These are phyloP conservation scores for Calonectria hawksworthii DNA, from an alignment of 2,329 filamentous ascomycete genomes.

Conservation along the genomic window DNA sequence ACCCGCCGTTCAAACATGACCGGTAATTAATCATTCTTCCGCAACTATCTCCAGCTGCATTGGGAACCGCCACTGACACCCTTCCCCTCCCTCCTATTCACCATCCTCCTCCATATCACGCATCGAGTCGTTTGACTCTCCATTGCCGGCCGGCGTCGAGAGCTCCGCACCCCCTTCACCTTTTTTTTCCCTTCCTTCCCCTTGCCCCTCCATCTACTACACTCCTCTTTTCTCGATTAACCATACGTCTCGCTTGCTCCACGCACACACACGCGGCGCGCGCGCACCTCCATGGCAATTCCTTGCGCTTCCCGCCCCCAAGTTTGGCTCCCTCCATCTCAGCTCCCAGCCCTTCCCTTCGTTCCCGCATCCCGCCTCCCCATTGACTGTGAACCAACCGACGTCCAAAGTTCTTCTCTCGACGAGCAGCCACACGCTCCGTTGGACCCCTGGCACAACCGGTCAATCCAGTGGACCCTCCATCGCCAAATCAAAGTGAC, in stretches of 20 bases:
- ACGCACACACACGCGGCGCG: slow-evolving; percentile 5
- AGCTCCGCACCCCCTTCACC: slow-evolving; percentile 17
- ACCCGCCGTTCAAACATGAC: slow-evolving; percentile 5
- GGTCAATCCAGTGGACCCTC: slow-evolving; percentile 34
- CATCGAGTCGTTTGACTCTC: slow-evolving; percentile 13
- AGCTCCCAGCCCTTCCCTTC: slow-evolving; percentile 8
- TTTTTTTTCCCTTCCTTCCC: neutral
- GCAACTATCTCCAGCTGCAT: slow-evolving; percentile 12
- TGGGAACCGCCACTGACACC: slow-evolving; percentile 16
- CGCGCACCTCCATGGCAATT: slow-evolving; percentile 15
- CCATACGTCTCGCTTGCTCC: slow-evolving; percentile 11
- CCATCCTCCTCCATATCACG: slow-evolving; percentile 16
- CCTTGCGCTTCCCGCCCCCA: slow-evolving; percentile 22
- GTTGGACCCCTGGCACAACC: slow-evolving; percentile 23
- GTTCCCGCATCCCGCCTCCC: slow-evolving; percentile 2
- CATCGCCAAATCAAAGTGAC: slow-evolving; percentile 37
- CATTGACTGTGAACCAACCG: slow-evolving; percentile 22
- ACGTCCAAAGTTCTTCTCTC: slow-evolving; percentile 19
- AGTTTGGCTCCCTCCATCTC: slow-evolving; percentile 14
- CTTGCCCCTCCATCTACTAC: neutral
- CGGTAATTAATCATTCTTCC: slow-evolving; percentile 18
- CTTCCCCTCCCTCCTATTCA: slow-evolving; percentile 10
- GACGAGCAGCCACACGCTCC: slow-evolving; percentile 20
- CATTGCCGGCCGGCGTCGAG: slow-evolving; percentile 22
- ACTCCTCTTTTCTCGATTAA: slow-evolving; percentile 17